Evolutionary conservation across 352 stramenopile species (phyloP).

Genomic region (Thalassiosira mediterranea): DNA sequence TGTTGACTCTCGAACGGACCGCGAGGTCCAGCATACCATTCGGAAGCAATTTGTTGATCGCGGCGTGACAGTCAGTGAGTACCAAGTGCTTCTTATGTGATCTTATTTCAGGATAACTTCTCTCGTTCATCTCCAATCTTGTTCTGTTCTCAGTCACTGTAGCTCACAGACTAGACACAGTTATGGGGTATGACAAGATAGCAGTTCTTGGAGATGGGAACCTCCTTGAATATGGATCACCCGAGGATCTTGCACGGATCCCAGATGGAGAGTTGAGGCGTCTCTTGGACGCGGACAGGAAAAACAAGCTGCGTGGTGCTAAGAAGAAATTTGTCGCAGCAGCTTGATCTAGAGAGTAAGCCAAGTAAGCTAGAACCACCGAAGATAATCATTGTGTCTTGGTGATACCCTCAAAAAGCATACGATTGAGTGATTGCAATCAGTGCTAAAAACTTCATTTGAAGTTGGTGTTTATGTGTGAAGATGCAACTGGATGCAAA

Average conservation of each 20-base stretch:
- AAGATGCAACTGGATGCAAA: too few relatives aligned
- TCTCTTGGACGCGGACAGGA: conserved; percentile 63
- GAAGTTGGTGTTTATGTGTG: background rate
- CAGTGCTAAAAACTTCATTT: background rate
- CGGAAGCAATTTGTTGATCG: conserved; percentile 88
- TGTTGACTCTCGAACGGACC: conserved; percentile 74
- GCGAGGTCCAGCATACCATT: conserved; percentile 85
- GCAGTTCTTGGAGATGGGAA: conserved; percentile 89
- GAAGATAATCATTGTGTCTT: too few relatives aligned
- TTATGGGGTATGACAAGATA: conserved; percentile 91
- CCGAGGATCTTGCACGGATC: conserved; percentile 59
- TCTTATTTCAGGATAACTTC: too few relatives aligned
- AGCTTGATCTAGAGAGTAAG: too few relatives aligned
- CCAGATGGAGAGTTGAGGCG: conserved; percentile 58
- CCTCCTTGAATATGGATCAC: conserved; percentile 84
- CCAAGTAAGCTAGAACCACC: too few relatives aligned
- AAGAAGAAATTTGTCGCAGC: background rate
- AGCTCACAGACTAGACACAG: conserved; percentile 92
- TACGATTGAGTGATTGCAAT: too few relatives aligned
- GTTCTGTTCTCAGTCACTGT: too few relatives aligned
- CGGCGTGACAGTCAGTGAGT: conserved; percentile 87
- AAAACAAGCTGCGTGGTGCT: conserved; percentile 57
- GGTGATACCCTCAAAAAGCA: too few relatives aligned
- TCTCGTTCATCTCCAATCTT: too few relatives aligned
- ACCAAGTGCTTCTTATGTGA: too few relatives aligned